Evolutionary conservation across 129 eudicot species (phyloP).

Genomic region (Saposhnikovia divaricata): DNA sequence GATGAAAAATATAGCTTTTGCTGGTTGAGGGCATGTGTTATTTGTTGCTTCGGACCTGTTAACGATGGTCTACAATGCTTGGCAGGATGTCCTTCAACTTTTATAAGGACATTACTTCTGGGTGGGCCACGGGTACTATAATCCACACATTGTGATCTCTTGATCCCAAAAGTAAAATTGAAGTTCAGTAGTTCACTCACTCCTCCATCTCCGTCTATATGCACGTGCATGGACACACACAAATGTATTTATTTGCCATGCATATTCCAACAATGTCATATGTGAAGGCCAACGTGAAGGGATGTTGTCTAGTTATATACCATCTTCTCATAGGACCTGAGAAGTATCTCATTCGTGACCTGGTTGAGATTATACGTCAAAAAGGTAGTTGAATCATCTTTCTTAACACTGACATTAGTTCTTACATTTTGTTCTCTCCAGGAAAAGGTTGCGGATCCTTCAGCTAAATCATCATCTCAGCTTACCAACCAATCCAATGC

Average conservation of each 20-base stretch:
- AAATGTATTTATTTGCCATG: neutral
- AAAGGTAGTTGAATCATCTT: neutral
- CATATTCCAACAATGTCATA: neutral
- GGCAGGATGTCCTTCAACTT: neutral
- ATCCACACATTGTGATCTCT: neutral
- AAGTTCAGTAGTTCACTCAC: neutral
- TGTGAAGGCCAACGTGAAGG: neutral
- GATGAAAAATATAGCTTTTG: neutral
- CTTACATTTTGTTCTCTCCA: slow-evolving; percentile 13
- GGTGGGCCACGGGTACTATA: neutral
- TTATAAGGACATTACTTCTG: neutral
- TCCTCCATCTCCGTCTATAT: neutral
- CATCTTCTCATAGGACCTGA: neutral
- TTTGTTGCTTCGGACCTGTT: neutral
- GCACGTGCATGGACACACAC: neutral
- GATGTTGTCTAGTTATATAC: neutral
- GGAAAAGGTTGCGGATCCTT: slow-evolving; percentile 80
- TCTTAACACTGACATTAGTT: neutral
- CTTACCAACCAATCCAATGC: slow-evolving; percentile 64
- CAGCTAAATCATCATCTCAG: slow-evolving; percentile 62
- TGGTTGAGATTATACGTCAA: neutral
- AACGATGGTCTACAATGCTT: neutral
- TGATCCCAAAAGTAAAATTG: neutral
- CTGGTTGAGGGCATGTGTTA: neutral
- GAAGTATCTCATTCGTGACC: neutral